Conservation (phyloP, 129 eudicot genomes). For the Gnaphalium uliginosum region DNA sequence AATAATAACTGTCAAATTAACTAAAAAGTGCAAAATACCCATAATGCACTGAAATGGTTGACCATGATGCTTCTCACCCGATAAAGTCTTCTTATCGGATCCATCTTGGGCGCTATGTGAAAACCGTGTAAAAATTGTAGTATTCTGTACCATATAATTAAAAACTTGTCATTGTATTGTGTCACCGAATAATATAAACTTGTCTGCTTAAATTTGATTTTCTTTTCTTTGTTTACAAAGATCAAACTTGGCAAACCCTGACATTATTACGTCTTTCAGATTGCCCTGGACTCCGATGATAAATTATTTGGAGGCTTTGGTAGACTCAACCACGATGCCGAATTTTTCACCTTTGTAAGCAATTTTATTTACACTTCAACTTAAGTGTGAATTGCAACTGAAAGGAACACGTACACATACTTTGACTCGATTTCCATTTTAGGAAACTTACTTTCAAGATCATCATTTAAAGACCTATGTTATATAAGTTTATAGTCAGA, state of each 20-base stretch:
- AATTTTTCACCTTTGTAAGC: conserved; percentile 89
- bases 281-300: conserved; percentile 81
- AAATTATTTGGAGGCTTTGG: conserved; percentile 79
- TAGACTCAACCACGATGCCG: conserved; percentile 74
- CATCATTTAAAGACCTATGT: neutral
- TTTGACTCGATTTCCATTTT: neutral
- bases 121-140: too few relatives aligned
- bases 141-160: too few relatives aligned
- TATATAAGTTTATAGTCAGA: neutral
- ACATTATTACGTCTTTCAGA: conserved; percentile 44
- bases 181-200: too few relatives aligned
- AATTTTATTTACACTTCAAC: neutral
- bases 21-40: too few relatives aligned
- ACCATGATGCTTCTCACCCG: too few relatives aligned
- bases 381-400: neutral
- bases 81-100: too few relatives aligned
- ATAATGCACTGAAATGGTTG: too few relatives aligned
- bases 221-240: neutral
- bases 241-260: neutral
- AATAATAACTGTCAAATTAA: too few relatives aligned
- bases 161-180: too few relatives aligned
- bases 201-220: neutral
- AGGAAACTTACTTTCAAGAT: neutral
- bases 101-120: too few relatives aligned
- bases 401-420: too few relatives aligned